A percentile compares a stretch with the other conserved stretches of the same genome.
These are phyloP conservation scores for Omphalotus guepiniiformis DNA, from an alignment of 768 basidiomycete species.

Conservation along the genomic window DNA sequence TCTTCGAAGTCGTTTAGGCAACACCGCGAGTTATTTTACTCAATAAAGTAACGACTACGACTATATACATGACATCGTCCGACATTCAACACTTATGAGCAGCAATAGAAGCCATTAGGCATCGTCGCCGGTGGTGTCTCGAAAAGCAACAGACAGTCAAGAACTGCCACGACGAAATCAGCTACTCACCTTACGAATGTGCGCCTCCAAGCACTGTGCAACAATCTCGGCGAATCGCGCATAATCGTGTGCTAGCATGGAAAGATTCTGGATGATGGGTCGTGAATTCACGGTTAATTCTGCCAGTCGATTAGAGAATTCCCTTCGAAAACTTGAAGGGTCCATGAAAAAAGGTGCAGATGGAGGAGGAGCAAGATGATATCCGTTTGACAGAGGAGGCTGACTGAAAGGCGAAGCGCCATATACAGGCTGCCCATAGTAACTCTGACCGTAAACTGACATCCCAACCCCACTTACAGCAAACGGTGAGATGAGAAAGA, in stretches of 20 bases:
- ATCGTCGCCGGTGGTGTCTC: not conserved
- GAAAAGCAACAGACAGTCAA: slow-evolving; percentile 8
- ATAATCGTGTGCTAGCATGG: slow-evolving; percentile 89
- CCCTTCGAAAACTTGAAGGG: slow-evolving; percentile 71
- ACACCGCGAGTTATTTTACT: slow-evolving; percentile 10
- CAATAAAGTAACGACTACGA: slow-evolving; percentile 35
- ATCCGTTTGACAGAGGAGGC: slow-evolving; percentile 30
- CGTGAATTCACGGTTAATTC: slow-evolving; percentile 93
- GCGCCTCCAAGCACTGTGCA: slow-evolving; percentile 75
- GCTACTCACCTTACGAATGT: slow-evolving; percentile 83
- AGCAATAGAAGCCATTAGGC: not conserved
- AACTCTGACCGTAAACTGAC: slow-evolving; percentile 3
- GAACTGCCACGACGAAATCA: no score
- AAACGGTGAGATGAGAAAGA: not conserved
- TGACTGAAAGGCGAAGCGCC: slow-evolving; percentile 18
- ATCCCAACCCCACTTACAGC: slow-evolving; percentile 7
- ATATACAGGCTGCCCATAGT: slow-evolving; percentile 9
- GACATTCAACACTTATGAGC: slow-evolving; percentile 16
- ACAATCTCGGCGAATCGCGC: slow-evolving; percentile 75
- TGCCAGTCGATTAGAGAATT: slow-evolving; percentile 68
- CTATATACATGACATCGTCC: slow-evolving; percentile 41
- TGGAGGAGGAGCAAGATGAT: slow-evolving; percentile 41
- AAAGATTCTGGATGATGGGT: slow-evolving; percentile 88
- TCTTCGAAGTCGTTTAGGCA: not conserved
- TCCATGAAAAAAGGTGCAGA: slow-evolving; percentile 48